A percentile compares a stretch with the other conserved stretches of the same genome.
These are phyloP conservation scores for Rhizophora apiculata DNA, from an alignment of 345 rosid species.

Conservation along the genomic window DNA sequence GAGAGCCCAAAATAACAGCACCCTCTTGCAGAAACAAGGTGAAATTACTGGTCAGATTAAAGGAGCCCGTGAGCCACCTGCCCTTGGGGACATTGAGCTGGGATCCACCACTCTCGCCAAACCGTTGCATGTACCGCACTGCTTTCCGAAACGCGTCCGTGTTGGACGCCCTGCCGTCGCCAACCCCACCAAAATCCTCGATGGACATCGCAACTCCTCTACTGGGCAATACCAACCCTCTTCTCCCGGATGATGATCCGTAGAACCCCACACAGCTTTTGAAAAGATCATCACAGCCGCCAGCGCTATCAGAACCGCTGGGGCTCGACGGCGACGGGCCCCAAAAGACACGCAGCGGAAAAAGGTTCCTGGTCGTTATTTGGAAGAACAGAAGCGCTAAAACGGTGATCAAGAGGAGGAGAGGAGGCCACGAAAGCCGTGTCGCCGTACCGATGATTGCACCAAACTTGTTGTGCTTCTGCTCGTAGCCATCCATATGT, in stretches of 20 bases:
- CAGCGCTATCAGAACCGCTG: conserved; percentile 9
- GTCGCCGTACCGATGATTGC: conserved; percentile 19
- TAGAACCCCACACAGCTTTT: conserved; percentile 38
- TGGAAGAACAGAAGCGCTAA: conserved; percentile 55
- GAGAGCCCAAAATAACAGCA: conserved; percentile 84
- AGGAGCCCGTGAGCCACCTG: conserved; percentile 85
- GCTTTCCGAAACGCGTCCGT: conserved; percentile 76
- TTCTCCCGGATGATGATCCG: background rate
- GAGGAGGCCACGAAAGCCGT: conserved; percentile 48
- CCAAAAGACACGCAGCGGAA: conserved; percentile 31
- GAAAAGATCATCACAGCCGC: background rate
- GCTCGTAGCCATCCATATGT: conserved; percentile 46
- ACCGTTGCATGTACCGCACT: conserved; percentile 45
- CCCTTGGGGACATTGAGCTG: conserved; percentile 83
- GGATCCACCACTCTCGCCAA: conserved; percentile 50
- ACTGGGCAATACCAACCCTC: conserved; percentile 13
- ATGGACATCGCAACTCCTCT: conserved; percentile 69
- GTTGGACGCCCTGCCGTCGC: conserved; percentile 74
- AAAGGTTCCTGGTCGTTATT: conserved; percentile 42
- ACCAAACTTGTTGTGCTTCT: conserved; percentile 25
- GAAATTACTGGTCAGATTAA: conserved; percentile 90
- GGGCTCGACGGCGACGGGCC: conserved; percentile 11
- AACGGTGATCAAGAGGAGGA: conserved; percentile 49
- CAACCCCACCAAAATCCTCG: conserved; percentile 81
- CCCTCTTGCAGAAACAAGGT: conserved; percentile 78